These are phyloP conservation scores for Trametes cingulata DNA, from an alignment of 768 basidiomycete species.

Conservation along the genomic window DNA sequence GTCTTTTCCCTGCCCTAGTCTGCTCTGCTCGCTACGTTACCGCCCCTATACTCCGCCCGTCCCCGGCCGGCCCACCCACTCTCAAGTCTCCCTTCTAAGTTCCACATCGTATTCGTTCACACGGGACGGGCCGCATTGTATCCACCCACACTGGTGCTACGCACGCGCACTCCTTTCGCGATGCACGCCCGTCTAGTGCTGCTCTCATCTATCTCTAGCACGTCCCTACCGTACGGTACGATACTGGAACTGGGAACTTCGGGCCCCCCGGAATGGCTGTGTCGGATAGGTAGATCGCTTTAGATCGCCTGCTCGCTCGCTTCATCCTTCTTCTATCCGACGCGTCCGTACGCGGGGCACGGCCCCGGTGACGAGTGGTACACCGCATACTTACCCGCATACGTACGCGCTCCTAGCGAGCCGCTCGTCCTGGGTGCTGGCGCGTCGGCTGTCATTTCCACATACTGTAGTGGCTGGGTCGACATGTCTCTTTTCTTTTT, in stretches of 20 bases:
- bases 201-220: no score
- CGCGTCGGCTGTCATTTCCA: neutral
- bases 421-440: conserved; percentile 5
- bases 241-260: no score
- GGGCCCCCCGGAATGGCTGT: no score
- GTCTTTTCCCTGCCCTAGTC: neutral
- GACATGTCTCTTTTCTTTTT: neutral
- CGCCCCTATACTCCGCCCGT: conserved; percentile 7
- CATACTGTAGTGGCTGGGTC: neutral
- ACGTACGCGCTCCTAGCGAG: neutral
- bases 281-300: neutral
- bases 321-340: neutral
- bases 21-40: conserved; percentile 6
- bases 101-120: neutral
- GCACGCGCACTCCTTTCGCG: neutral
- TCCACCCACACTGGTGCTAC: neutral
- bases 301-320: neutral
- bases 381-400: no score
- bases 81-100: neutral
- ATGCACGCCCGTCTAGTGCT: neutral
- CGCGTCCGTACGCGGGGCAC: conserved; percentile 10
- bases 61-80: conserved; percentile 1
- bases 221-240: no score
- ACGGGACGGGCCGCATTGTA: conserved; percentile 7
- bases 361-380: conserved; percentile 8